Conservation (phyloP, 768 basidiomycete genomes). For the Mycena latifolia region DNA sequence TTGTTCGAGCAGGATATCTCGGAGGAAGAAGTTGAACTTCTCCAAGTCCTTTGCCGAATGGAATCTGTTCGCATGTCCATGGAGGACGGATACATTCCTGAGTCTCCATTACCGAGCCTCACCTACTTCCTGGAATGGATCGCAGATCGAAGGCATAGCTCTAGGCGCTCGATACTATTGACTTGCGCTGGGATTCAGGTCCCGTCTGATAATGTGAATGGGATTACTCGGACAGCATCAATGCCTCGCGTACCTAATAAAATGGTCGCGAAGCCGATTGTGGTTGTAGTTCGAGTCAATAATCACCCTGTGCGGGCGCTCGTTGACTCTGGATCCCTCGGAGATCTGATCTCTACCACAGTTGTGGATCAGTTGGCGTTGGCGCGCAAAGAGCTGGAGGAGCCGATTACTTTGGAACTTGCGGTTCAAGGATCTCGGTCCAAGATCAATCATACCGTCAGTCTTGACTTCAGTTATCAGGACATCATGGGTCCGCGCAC, state of each 20-base stretch:
- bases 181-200: background rate
- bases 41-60: no score
- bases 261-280: background rate
- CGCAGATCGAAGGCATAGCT: no score
- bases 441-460: background rate
- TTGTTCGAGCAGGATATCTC: no score
- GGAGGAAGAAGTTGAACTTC: no score
- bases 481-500: background rate
- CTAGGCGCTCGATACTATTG: no score
- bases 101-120: no score
- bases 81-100: background rate
- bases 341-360: background rate
- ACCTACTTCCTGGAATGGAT: no score
- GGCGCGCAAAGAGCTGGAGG: background rate
- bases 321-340: background rate
- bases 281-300: background rate
- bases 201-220: background rate
- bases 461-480: background rate
- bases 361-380: background rate
- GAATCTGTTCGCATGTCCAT: no score
- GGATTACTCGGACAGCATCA: background rate
- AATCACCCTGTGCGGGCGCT: background rate
- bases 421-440: constrained; percentile 1
- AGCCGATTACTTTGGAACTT: background rate
- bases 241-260: background rate